Percentiles rank a stretch among this genome's conserved stretches.
Evolutionary conservation across 2,329 filamentous ascomycete genomes (phyloP).

Genomic region (Fusarium sp.): DNA sequence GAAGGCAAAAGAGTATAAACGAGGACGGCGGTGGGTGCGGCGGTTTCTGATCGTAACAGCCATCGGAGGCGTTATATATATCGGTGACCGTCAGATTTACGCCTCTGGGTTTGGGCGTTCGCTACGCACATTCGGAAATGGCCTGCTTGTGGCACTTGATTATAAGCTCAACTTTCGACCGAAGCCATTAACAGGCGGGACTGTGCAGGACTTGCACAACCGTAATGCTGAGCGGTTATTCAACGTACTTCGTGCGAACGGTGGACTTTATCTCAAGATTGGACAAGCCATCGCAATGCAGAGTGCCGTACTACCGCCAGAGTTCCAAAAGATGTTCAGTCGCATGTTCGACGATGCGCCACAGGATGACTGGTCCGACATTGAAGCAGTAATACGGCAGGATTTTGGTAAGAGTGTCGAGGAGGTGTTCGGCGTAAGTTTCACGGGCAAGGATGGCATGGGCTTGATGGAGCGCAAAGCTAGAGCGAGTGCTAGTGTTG

Average conservation of each 20-base stretch:
- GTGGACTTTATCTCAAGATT: constrained; percentile 96
- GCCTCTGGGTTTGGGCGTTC: constrained; percentile 85
- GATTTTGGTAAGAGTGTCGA: constrained; percentile 91
- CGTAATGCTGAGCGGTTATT: constrained; percentile 89
- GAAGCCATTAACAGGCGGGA: constrained; percentile 80
- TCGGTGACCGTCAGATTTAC: constrained; percentile 81
- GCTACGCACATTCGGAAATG: constrained; percentile 83
- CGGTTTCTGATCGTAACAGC: constrained; percentile 75
- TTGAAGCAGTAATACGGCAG: constrained; percentile 86
- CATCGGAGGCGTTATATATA: constrained; percentile 73
- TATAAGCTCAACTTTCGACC: constrained; percentile 97
- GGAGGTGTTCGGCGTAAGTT: constrained; percentile 93
- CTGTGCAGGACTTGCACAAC: constrained; percentile 82
- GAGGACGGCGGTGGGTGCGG: constrained; percentile 82
- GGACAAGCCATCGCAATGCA: constrained; percentile 99
- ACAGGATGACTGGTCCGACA: constrained; percentile 89
- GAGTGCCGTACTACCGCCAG: constrained; percentile 90
- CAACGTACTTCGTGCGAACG: constrained; percentile 85
- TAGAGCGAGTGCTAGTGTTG: constrained; percentile 88
- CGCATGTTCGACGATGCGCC: constrained; percentile 98
- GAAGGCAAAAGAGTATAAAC: constrained; percentile 78
- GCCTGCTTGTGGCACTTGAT: constrained; percentile 86
- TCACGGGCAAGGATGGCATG: constrained; percentile 78
- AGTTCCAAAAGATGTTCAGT: constrained; percentile 96
- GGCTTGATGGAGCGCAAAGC: constrained; percentile 74